Conservation (phyloP, 2,329 filamentous ascomycete genomes). For the Pyrenochaeta sp. region DNA sequence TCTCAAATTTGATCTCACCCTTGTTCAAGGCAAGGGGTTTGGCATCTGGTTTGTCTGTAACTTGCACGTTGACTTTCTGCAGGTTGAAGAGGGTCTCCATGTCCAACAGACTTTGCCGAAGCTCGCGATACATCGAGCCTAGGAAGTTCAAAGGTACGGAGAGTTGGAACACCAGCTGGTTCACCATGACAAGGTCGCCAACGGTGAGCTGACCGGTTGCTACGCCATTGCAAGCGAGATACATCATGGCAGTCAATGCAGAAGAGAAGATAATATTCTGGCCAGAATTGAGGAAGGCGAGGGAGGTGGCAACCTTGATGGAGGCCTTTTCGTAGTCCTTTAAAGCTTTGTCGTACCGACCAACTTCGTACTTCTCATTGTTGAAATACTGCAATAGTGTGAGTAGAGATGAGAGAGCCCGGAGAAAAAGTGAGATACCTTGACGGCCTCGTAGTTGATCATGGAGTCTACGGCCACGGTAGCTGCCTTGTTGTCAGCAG, state of each 20-base stretch:
- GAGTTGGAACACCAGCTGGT: slow-evolving; percentile 97
- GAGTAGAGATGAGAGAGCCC: background rate
- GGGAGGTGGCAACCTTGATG: slow-evolving; percentile 94
- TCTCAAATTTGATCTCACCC: slow-evolving; percentile 92
- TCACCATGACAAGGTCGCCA: slow-evolving; percentile 97
- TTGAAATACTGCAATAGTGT: slow-evolving; percentile 76
- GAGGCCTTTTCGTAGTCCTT: slow-evolving; percentile 89
- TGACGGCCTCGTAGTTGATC: slow-evolving; percentile 99
- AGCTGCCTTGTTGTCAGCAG: slow-evolving; percentile 93
- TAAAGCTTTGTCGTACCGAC: slow-evolving; percentile 87
- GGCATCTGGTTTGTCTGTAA: slow-evolving; percentile 79
- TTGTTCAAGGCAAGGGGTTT: slow-evolving; percentile 76
- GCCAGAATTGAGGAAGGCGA: slow-evolving; percentile 91
- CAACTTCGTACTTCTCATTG: slow-evolving; percentile 94
- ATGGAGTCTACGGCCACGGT: slow-evolving; percentile 95
- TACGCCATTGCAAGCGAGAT: slow-evolving; percentile 89
- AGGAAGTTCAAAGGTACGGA: slow-evolving; percentile 97
- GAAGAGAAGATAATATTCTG: slow-evolving; percentile 98
- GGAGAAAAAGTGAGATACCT: slow-evolving; percentile 52
- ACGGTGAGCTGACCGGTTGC: slow-evolving; percentile 83
- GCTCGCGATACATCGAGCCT: slow-evolving; percentile 95
- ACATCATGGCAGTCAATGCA: slow-evolving; percentile 97
- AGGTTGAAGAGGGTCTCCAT: slow-evolving; percentile 99
- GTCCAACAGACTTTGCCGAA: slow-evolving; percentile 91
- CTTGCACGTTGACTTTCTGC: slow-evolving; percentile 91